Conservation (phyloP, 2,329 filamentous ascomycete species). For the Scortechinia acanthostroma region DNA sequence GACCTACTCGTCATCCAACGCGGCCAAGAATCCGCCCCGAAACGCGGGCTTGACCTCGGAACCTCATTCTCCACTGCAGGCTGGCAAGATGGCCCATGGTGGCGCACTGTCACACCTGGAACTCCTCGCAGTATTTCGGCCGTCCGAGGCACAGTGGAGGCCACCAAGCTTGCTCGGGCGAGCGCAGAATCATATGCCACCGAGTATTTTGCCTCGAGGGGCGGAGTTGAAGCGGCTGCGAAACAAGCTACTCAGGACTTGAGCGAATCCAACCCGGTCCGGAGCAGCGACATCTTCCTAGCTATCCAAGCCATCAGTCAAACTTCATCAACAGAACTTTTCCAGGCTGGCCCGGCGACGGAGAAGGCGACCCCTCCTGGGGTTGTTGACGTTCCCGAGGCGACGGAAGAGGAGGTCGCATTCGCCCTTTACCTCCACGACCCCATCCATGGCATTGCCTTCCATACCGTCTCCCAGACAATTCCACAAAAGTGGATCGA, state of each 20-base stretch:
- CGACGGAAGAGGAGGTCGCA: slow-evolving; percentile 51
- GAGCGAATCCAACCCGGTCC: slow-evolving; percentile 79
- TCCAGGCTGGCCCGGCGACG: slow-evolving; percentile 46
- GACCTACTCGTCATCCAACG: slow-evolving; percentile 91
- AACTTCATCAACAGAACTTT: slow-evolving; percentile 58
- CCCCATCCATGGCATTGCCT: slow-evolving; percentile 84
- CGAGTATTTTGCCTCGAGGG: slow-evolving; percentile 74
- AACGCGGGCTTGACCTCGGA: slow-evolving; percentile 32
- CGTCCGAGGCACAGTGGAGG: slow-evolving; percentile 75
- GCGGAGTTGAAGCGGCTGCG: slow-evolving; percentile 75
- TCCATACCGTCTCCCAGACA: slow-evolving; percentile 73
- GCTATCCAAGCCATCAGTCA: slow-evolving; percentile 81
- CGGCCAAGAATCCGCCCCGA: slow-evolving; percentile 74
- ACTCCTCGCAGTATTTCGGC: slow-evolving; percentile 70
- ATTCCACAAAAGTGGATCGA: slow-evolving; percentile 80
- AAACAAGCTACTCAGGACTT: slow-evolving; percentile 72
- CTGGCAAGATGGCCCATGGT: slow-evolving; percentile 96
- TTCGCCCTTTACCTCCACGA: slow-evolving; percentile 80
- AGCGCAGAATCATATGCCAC: slow-evolving; percentile 80
- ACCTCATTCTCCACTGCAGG: slow-evolving; percentile 42
- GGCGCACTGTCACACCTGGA: slow-evolving; percentile 56
- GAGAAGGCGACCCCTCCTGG: slow-evolving; percentile 45
- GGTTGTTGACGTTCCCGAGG: slow-evolving; percentile 36
- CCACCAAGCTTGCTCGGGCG: slow-evolving; percentile 83
- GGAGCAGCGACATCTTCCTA: slow-evolving; percentile 90